phyloP scores from a whole-genome alignment of 129 eudicot species.

The Escallonia herrerae region DNA sequence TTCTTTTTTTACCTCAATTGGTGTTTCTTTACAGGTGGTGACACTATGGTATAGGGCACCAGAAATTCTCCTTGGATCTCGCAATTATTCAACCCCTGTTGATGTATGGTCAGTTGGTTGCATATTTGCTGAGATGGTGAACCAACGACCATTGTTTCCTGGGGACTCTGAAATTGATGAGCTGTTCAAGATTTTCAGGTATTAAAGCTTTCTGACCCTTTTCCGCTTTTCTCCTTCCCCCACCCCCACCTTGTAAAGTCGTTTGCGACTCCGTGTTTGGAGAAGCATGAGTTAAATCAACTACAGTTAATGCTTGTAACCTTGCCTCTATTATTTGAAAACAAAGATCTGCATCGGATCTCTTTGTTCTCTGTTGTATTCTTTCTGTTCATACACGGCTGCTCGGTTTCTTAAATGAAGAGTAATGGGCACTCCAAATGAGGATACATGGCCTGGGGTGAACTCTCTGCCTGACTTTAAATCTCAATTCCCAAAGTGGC shows the following conservation, averaged over 20 bases:
- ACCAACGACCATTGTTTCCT: conserved; percentile 79
- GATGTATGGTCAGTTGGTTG: conserved; percentile 99
- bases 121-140: conserved; percentile 99
- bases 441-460: conserved; percentile 95
- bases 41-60: conserved; percentile 99
- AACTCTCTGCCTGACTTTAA: conserved; percentile 85
- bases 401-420: conserved; percentile 25
- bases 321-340: too few relatives aligned
- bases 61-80: conserved; percentile 93
- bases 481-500: conserved; percentile 83
- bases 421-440: conserved; percentile 90
- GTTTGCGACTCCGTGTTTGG: not conserved
- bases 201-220: not conserved
- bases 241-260: not conserved
- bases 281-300: not conserved
- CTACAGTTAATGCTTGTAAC: too few relatives aligned
- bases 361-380: too few relatives aligned
- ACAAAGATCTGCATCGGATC: too few relatives aligned
- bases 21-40: conserved; percentile 58
- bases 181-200: conserved; percentile 89
- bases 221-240: too few relatives aligned
- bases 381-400: too few relatives aligned
- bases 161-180: conserved; percentile 97
- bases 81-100: conserved; percentile 91
- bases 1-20: not conserved